Evolutionary conservation across 768 basidiomycete genomes (phyloP).

Genomic region (Cyathus striatus): DNA sequence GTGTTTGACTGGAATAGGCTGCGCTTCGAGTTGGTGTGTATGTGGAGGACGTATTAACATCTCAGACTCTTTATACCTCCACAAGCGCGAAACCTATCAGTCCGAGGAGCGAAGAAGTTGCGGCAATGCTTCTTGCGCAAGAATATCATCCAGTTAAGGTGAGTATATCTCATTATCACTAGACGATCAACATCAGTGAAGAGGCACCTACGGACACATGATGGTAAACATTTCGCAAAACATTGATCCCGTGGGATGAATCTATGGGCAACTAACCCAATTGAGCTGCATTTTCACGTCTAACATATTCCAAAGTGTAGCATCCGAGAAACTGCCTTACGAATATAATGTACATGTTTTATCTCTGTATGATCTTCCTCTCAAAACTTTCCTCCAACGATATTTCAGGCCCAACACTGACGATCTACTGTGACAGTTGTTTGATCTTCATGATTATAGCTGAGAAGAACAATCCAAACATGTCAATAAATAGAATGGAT

Average conservation of each 20-base stretch:
- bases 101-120: too few species aligned
- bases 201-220: not conserved
- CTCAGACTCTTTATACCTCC: too few species aligned
- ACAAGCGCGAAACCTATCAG: too few species aligned
- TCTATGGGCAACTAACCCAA: not conserved
- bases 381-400: not conserved
- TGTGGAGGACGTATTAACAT: too few species aligned
- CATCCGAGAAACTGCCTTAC: not conserved
- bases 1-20: not conserved
- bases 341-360: not conserved
- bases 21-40: too few species aligned
- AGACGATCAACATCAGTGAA: not conserved
- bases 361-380: not conserved
- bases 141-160: not conserved
- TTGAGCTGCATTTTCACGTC: not conserved
- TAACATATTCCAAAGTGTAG: not conserved
- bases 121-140: too few species aligned
- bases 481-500: slow-evolving; percentile 3
- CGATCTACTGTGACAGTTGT: slow-evolving; percentile 32
- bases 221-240: not conserved
- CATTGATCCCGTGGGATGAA: not conserved
- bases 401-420: not conserved
- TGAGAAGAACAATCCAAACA: slow-evolving; percentile 18
- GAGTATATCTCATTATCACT: not conserved
- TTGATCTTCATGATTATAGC: slow-evolving; percentile 49